phyloP scores from a whole-genome alignment of 1,139 yeast genomes.

The Saccharomyces pastorianus region DNA sequence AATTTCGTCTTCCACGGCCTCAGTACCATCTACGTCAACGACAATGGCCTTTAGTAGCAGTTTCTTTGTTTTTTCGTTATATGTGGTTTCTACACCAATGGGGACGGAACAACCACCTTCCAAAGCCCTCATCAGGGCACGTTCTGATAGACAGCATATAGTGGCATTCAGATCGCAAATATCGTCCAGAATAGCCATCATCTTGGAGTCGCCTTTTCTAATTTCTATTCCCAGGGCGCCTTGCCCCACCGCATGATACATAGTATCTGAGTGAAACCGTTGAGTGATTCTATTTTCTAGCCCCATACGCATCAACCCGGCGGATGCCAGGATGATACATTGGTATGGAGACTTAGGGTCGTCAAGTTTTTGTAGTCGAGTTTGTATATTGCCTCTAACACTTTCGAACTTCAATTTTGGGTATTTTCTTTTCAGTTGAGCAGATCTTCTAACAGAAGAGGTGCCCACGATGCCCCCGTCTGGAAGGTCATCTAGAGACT shows the following conservation, averaged over 20 bases:
- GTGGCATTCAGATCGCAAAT: conserved; percentile 65
- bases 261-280: conserved; percentile 66
- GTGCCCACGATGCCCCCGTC: conserved; percentile 86
- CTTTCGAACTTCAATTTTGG: conserved; percentile 60
- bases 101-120: conserved; percentile 99
- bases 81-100: conserved; percentile 70
- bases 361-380: conserved; percentile 63
- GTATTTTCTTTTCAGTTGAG: conserved; percentile 55
- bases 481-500: conserved; percentile 66
- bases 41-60: conserved; percentile 63
- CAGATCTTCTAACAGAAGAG: conserved; percentile 86
- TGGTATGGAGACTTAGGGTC: conserved; percentile 54
- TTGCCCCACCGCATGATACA: conserved; percentile 97
- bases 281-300: conserved; percentile 62
- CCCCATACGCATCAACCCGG: conserved; percentile 74
- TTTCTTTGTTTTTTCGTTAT: conserved; percentile 37
- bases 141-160: conserved; percentile 76
- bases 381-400: conserved; percentile 81
- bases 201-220: conserved; percentile 54
- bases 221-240: conserved; percentile 94
- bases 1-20: conserved; percentile 45
- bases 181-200: conserved; percentile 49
- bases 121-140: conserved; percentile 74
- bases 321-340: conserved; percentile 84
- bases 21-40: conserved; percentile 75